Evolutionary conservation across 2,329 filamentous ascomycete species (phyloP).

Genomic region (Fusarium nelsonii): DNA sequence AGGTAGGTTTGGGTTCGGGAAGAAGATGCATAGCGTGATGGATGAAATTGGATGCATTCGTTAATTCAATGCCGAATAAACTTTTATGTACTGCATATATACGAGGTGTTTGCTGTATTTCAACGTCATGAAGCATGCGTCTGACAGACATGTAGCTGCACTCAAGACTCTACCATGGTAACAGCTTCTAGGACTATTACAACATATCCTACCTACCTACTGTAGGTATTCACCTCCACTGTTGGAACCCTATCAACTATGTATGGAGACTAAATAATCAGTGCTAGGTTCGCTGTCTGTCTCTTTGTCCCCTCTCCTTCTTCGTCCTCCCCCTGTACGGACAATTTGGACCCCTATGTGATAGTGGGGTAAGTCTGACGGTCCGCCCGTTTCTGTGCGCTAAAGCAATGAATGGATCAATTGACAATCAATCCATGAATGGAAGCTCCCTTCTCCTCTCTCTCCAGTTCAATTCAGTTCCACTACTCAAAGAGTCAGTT

Average conservation of each 20-base stretch:
- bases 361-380: constrained; percentile 32
- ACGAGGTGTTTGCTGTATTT: neutral
- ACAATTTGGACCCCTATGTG: constrained; percentile 36
- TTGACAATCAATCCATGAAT: neutral
- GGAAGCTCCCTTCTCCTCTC: neutral
- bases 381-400: constrained; percentile 35
- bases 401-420: constrained; percentile 7
- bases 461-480: constrained; percentile 6
- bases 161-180: neutral
- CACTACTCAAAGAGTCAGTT: constrained; percentile 31
- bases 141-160: neutral
- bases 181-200: neutral
- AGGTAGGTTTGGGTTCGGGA: constrained; percentile 12
- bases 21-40: constrained; percentile 8
- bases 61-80: constrained; percentile 1
- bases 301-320: neutral
- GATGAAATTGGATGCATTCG: constrained; percentile 10
- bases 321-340: neutral
- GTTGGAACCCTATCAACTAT: too few species aligned
- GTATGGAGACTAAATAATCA: too few species aligned
- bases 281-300: neutral
- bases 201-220: too few species aligned
- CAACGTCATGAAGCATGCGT: neutral
- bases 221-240: too few species aligned
- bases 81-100: constrained; percentile 5